These are phyloP conservation scores for Pyrenochaeta sp. DNA, from an alignment of 2,329 filamentous ascomycete genomes.

Conservation along the genomic window DNA sequence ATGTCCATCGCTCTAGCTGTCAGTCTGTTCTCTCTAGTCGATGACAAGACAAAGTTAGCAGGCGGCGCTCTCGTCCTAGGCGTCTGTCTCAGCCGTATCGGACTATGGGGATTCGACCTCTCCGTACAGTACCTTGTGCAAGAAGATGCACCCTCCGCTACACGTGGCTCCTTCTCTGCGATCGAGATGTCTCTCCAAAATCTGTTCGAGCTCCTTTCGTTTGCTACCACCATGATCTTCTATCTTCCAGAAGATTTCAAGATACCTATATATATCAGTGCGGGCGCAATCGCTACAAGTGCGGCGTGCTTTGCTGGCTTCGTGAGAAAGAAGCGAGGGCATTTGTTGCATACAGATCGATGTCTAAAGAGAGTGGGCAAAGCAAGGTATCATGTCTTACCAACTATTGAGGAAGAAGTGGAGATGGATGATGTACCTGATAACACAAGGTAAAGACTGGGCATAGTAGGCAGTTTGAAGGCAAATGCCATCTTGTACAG, in stretches of 20 bases:
- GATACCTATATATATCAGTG: constrained; percentile 68
- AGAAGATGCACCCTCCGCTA: constrained; percentile 50
- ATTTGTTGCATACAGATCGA: constrained; percentile 49
- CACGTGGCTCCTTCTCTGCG: constrained; percentile 73
- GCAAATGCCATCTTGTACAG: no score
- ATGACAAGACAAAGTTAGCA: constrained; percentile 26
- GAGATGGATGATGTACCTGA: constrained; percentile 15
- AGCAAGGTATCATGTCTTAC: constrained; percentile 26
- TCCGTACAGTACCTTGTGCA: constrained; percentile 58
- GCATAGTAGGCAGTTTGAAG: background rate
- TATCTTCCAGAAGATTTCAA: constrained; percentile 69
- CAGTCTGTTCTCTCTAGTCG: constrained; percentile 30
- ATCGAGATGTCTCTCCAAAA: constrained; percentile 75
- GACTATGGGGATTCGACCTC: constrained; percentile 60
- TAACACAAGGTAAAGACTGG: background rate
- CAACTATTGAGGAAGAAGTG: constrained; percentile 33
- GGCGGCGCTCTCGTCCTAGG: constrained; percentile 48
- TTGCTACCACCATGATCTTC: constrained; percentile 71
- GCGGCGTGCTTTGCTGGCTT: constrained; percentile 64
- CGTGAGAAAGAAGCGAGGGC: constrained; percentile 66
- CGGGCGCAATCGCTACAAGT: constrained; percentile 60
- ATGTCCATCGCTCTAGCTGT: constrained; percentile 57
- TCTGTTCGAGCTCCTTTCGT: constrained; percentile 73
- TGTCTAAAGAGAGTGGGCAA: constrained; percentile 27
- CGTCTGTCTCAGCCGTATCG: constrained; percentile 53